Evolutionary conservation across 2,329 filamentous ascomycete species (phyloP).

Genomic region (Bipolaris oryzae): DNA sequence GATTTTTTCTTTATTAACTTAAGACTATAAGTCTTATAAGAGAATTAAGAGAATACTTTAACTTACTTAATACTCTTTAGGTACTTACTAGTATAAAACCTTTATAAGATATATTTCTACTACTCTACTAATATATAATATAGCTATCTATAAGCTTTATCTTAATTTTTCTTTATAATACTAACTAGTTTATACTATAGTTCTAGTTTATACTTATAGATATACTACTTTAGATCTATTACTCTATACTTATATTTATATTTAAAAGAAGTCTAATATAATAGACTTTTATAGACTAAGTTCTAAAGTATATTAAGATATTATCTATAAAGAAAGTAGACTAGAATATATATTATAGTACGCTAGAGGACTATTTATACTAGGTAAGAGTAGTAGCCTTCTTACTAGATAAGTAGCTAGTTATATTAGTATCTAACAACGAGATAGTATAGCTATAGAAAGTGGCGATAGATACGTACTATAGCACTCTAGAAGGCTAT

Average conservation of each 20-base stretch:
- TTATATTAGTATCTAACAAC: no score
- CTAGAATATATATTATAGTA: no score
- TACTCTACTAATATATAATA: slow-evolving; percentile 16
- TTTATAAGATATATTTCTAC: neutral
- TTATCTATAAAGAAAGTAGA: no score
- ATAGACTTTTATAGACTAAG: slow-evolving; percentile 15
- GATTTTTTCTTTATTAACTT: no score
- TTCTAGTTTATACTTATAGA: slow-evolving; percentile 32
- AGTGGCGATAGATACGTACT: neutral
- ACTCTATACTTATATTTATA: slow-evolving; percentile 46
- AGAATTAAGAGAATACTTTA: slow-evolving; percentile 30
- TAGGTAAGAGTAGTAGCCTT: no score
- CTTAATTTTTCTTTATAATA: slow-evolving; percentile 35
- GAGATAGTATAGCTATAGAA: no score
- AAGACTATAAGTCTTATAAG: no score
- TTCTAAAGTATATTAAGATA: slow-evolving; percentile 4
- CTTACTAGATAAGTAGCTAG: no score
- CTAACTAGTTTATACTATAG: slow-evolving; percentile 41
- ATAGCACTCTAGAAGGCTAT: no score
- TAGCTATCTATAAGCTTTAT: slow-evolving; percentile 14
- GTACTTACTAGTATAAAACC: slow-evolving; percentile 14
- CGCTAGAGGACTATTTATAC: no score
- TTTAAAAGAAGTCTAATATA: slow-evolving; percentile 29
- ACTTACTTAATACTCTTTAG: slow-evolving; percentile 21
- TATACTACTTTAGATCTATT: slow-evolving; percentile 49